Evolutionary conservation across 2,329 filamentous ascomycete genomes (phyloP), one percentile per base, ranked within the genome.

Genomic region (Beauveria brongniartii): DNA sequence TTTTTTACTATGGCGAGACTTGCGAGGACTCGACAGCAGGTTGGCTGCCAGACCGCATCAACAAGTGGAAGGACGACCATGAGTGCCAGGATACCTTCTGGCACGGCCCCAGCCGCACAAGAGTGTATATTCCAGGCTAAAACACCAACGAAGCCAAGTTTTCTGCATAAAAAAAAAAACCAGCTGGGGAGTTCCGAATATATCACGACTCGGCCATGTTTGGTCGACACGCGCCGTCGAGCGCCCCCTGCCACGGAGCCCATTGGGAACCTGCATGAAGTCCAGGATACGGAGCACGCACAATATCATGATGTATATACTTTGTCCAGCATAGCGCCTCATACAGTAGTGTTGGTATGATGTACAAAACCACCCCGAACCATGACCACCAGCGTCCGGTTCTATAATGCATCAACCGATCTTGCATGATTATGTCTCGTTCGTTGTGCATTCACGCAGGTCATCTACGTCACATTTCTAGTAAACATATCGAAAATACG

Each of bases 401-500:
- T 37, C 10, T 20, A 44, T 12, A 44, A 22, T 34, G 26, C 41
- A 46, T 46, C 2, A 34, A 8, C 2, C 6, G 20, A 24, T 16
- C 10, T 12, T 24, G 3, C 12, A 53, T 7, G 34, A 30, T 10
- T 5, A 18, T 26, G 26, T 3, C 20, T 54, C 18, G n/a, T 7
- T 14, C 22, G 4, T 5, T 41, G 26, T 8, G 34, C 30, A 20
- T 37, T 26, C 14, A 14, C 2, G 4, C 12, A 20, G 20, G 8
- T 12, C 30, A 30, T 30, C 22, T 40, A n/a, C 2, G 14, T 14
- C 3, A 10, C 30, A 26, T 10, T 3, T 7, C 30, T 52, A 60
- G 16, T 62, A 59, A 5, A 80, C 81, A 64, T 89, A 90, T 66
- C 80, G 75, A 66, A 90, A 90, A 67, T 86, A 86, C 1, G 80